These are phyloP conservation scores for Ottelia alismoides DNA, from an alignment of 106 monocot genomes.

Conservation along the genomic window DNA sequence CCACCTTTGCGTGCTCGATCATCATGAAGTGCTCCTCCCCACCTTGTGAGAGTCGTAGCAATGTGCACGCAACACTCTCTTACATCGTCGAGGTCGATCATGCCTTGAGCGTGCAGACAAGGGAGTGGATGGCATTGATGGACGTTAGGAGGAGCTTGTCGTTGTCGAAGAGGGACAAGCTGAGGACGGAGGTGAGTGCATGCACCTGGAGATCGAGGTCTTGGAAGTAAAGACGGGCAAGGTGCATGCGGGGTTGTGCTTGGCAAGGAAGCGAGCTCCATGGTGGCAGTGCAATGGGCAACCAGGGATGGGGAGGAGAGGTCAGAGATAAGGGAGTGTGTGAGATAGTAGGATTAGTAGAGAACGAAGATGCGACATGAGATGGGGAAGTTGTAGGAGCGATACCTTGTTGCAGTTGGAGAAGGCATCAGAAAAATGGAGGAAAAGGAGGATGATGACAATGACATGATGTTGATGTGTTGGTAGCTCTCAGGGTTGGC, in stretches of 20 bases:
- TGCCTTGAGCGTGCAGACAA: constrained; percentile 24
- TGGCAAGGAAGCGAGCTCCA: constrained; percentile 44
- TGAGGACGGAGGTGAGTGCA: constrained; percentile 18
- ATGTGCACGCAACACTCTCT: too few species aligned
- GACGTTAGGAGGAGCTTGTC: constrained; percentile 51
- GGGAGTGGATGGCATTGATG: constrained; percentile 45
- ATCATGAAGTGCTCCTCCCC: constrained; percentile 36
- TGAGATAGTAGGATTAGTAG: constrained; percentile 18
- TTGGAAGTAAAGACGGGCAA: too few species aligned
- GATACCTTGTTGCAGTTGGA: too few species aligned
- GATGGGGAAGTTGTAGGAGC: constrained; percentile 27
- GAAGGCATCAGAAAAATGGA: too few species aligned
- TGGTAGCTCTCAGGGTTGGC: too few species aligned
- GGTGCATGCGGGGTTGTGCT: too few species aligned
- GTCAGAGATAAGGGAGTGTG: constrained; percentile 22
- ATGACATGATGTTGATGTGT: too few species aligned
- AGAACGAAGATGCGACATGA: constrained; percentile 13
- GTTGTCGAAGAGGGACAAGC: constrained; percentile 29
- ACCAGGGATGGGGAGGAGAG: constrained; percentile 32
- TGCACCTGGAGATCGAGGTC: constrained; percentile 26
- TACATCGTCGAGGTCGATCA: constrained; percentile 33
- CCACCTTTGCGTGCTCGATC: constrained; percentile 28
- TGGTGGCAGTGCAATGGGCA: constrained; percentile 26
- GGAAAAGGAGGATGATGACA: too few species aligned
- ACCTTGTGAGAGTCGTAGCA: too few species aligned